These are phyloP conservation scores for Asclepias syriaca DNA, from an alignment of 257 asterid genomes.

Conservation along the genomic window DNA sequence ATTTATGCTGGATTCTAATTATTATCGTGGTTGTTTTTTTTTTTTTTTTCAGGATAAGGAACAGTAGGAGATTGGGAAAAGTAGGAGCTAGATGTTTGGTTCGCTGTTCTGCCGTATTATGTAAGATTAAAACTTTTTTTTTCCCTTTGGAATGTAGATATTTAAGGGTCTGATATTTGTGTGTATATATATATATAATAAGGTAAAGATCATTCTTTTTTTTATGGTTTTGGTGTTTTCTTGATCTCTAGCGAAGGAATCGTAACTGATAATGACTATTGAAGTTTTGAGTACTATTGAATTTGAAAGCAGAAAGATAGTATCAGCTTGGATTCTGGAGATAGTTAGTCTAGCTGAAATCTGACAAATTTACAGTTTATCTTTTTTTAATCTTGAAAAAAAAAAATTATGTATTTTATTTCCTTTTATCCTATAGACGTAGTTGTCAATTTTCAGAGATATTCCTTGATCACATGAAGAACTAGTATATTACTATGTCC, in stretches of 20 bases:
- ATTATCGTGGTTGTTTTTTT: too few species aligned
- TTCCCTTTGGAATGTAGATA: neutral
- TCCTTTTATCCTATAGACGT: too few species aligned
- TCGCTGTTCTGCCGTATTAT: neutral
- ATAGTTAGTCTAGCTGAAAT: neutral
- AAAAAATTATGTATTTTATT: too few species aligned
- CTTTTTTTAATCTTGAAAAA: neutral
- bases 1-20: neutral
- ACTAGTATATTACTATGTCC: constrained; percentile 27
- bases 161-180: neutral
- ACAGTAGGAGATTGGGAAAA: neutral
- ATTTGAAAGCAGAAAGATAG: neutral
- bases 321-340: neutral
- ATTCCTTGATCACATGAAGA: constrained; percentile 5
- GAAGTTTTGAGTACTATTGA: neutral
- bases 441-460: neutral
- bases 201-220: too few species aligned
- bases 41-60: neutral
- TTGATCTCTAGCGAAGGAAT: too few species aligned
- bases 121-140: neutral
- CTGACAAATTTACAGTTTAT: neutral
- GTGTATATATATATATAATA: too few species aligned
- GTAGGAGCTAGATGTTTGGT: neutral
- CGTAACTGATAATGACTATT: too few species aligned
- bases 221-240: too few species aligned